Base-by-base conservation (phyloP, 257 asterid species). In the Solanum gracilifrons region DNA sequence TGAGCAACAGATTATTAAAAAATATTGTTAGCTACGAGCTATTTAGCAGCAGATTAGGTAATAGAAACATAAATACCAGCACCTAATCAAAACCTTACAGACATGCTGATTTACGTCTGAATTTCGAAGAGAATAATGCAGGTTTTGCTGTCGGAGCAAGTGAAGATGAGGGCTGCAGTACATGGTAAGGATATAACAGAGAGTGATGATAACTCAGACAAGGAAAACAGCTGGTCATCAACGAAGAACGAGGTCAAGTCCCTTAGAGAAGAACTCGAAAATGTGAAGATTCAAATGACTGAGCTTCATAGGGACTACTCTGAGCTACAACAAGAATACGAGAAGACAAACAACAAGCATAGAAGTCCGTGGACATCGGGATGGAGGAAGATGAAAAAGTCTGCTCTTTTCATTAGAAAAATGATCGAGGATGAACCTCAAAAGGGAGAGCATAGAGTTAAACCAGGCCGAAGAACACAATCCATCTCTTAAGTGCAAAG, bases 91-190 rank as follows among this genome's bases (percentile, higher is more conserved):
- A 46, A 16, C 29, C 27, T 46, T 5, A 29, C 18, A 80, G 29
- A 80, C 69, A 80, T 80, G 31, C 41, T 80, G 68, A 80, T 80
- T 46, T 60, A 74, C 64, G n/a, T 58, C 31, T 88, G 60, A 90
- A 87, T 31, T 86, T 64, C 1, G 1, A 80, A 66, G 83, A 89
- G 88, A 82, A 32, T 58, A 74, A 76, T 85, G 85, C 95, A 96
- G 99, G 95, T 95, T 82, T 86, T 96, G 86, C 92, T 94, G 92
- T 91, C 96, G 23, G 98, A 94, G 92, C 98, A 94, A 87, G 90
- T 89, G 89, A 96, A 95, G 88, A 74, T 96, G 90, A 91, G 98
- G 90, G 92, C 89, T 7, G 89, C 88, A 83, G 82, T 94, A 48
- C 96, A 91, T 91, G 92, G 92, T 83, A 94, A 85, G 86, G 88